Conservation (phyloP, 192 early-diverging fungal species). For the Coemansia sp. region DNA sequence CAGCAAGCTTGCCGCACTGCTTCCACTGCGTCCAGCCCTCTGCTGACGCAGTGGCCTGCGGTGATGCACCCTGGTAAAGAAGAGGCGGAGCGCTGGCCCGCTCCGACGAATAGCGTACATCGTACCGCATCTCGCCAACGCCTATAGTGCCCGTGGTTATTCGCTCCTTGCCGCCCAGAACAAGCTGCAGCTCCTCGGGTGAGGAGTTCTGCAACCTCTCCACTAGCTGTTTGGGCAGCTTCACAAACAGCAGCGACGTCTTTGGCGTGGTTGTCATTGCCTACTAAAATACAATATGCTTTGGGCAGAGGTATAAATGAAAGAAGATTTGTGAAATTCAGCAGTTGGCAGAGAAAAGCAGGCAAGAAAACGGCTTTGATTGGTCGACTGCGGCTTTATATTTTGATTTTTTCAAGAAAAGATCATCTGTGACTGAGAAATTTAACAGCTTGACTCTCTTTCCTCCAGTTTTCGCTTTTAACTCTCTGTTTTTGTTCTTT, state of each 20-base stretch:
- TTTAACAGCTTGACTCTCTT: too few species aligned
- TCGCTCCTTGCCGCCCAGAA: slow-evolving; percentile 46
- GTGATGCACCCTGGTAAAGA: slow-evolving; percentile 33
- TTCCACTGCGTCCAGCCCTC: slow-evolving; percentile 38
- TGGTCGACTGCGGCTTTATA: neutral
- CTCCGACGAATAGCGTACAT: slow-evolving; percentile 44
- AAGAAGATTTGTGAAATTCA: neutral
- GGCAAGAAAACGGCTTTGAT: neutral
- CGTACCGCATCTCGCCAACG: slow-evolving; percentile 24
- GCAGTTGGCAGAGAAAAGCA: neutral
- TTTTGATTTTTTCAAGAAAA: neutral
- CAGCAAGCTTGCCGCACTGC: slow-evolving; percentile 33
- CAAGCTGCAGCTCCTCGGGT: slow-evolving; percentile 19
- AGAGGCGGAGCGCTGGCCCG: slow-evolving; percentile 34
- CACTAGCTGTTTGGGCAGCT: slow-evolving; percentile 40
- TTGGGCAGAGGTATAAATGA: neutral
- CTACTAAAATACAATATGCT: neutral
- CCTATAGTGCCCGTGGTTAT: slow-evolving; percentile 28
- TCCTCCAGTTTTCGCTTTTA: neutral
- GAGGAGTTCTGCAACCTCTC: slow-evolving; percentile 28
- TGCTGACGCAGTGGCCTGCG: slow-evolving; percentile 6
- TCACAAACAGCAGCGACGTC: slow-evolving; percentile 30
- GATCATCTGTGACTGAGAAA: too few species aligned
- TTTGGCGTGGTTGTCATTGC: slow-evolving; percentile 22
- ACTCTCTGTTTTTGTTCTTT: slow-evolving; percentile 7